Conservation (phyloP, 2,329 filamentous ascomycete genomes). For the Phialophora expanda region DNA sequence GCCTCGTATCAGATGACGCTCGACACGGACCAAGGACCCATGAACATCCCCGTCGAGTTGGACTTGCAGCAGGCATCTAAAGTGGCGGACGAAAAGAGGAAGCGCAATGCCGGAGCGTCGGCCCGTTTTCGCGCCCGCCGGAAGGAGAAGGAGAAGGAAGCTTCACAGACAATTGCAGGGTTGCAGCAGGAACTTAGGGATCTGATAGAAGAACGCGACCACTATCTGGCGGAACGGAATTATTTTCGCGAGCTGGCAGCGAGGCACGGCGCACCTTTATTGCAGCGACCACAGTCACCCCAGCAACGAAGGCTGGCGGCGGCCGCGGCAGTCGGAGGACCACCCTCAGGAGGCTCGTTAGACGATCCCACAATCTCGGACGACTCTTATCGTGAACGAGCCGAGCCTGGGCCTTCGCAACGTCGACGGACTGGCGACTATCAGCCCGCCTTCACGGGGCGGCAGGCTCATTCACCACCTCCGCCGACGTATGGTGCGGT, state of each 20-base stretch:
- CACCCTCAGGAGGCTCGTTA: slow-evolving; percentile 12
- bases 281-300: slow-evolving; percentile 39
- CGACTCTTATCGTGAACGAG: slow-evolving; percentile 32
- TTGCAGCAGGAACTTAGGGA: slow-evolving; percentile 72
- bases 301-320: slow-evolving; percentile 22
- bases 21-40: slow-evolving; percentile 43
- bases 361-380: slow-evolving; percentile 27
- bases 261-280: slow-evolving; percentile 45
- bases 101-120: slow-evolving; percentile 83
- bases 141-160: slow-evolving; percentile 80
- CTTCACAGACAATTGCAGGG: slow-evolving; percentile 69
- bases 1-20: slow-evolving; percentile 44
- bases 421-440: slow-evolving; percentile 38
- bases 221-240: slow-evolving; percentile 74
- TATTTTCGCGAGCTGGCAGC: slow-evolving; percentile 70
- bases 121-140: slow-evolving; percentile 79
- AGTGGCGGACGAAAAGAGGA: slow-evolving; percentile 82
- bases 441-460: slow-evolving; percentile 31
- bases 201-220: slow-evolving; percentile 71
- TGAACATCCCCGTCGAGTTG: slow-evolving; percentile 49
- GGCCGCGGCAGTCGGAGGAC: slow-evolving; percentile 6
- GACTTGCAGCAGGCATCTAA: slow-evolving; percentile 82
- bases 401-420: slow-evolving; percentile 34
- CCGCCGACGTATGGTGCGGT: slow-evolving; percentile 17
- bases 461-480: slow-evolving; percentile 29